Percentiles rank a stretch among this genome's conserved stretches.
Conservation (phyloP, 192 early-diverging fungal genomes). For the Phycomyces blakesleeanus region DNA sequence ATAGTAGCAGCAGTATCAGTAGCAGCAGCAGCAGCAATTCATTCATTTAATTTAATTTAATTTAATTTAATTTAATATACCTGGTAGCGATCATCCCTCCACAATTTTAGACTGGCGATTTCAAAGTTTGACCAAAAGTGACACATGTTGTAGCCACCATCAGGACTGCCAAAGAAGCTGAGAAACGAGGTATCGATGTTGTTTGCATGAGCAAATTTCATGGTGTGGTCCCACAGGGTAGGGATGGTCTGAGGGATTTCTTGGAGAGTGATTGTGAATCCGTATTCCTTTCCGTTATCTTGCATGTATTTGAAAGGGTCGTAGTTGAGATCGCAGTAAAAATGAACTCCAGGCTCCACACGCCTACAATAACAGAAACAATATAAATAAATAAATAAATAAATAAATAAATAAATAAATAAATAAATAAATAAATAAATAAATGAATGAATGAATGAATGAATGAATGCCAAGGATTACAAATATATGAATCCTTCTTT, state of each 20-base stretch:
- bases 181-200: slow-evolving; percentile 31
- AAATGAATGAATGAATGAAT: too few species aligned
- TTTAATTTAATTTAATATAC: too few species aligned
- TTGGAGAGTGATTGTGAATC: slow-evolving; percentile 50
- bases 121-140: slow-evolving; percentile 83
- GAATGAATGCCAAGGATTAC: too few species aligned
- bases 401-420: slow-evolving; percentile 22
- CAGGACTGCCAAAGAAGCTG: slow-evolving; percentile 23
- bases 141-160: slow-evolving; percentile 56
- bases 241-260: slow-evolving; percentile 53
- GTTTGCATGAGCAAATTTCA: slow-evolving; percentile 26
- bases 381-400: not conserved
- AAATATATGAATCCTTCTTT: too few species aligned
- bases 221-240: slow-evolving; percentile 48
- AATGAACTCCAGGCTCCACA: slow-evolving; percentile 59
- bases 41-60: too few species aligned
- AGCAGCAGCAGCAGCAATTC: too few species aligned
- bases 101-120: slow-evolving; percentile 61
- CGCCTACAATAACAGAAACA: slow-evolving; percentile 49
- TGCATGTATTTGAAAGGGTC: slow-evolving; percentile 63
- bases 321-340: slow-evolving; percentile 54
- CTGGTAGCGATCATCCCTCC: slow-evolving; percentile 49
- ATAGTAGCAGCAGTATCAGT: too few species aligned
- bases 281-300: slow-evolving; percentile 52
- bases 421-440: too few species aligned